phyloP scores from a whole-genome alignment of 179 eudicot genomes.

The Beta lomatogona region DNA sequence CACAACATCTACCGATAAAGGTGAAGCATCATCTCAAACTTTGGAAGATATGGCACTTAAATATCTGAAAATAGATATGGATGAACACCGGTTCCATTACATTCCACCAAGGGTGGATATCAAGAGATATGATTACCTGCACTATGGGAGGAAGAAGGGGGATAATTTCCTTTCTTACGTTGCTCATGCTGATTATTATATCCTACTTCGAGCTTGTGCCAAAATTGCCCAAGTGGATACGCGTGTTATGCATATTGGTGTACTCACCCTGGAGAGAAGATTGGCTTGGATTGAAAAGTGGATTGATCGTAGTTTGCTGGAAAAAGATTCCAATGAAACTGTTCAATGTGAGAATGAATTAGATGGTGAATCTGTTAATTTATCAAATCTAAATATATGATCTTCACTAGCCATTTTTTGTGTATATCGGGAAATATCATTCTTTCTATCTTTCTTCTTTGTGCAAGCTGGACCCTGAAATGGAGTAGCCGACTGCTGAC shows the following conservation, averaged over 20 bases:
- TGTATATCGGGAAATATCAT: not conserved
- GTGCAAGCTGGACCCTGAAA: no score
- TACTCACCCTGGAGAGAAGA: conserved; percentile 69
- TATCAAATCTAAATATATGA: conserved; percentile 33
- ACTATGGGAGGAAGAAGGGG: conserved; percentile 57
- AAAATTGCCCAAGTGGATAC: conserved; percentile 65
- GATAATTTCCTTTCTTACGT: conserved; percentile 54
- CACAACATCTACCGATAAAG: not conserved
- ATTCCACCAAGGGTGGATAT: conserved; percentile 69
- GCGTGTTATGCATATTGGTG: conserved; percentile 59
- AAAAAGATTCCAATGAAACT: conserved; percentile 22
- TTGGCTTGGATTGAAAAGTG: conserved; percentile 72
- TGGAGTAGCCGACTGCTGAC: no score
- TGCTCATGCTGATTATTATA: conserved; percentile 88
- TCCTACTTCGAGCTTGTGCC: conserved; percentile 79
- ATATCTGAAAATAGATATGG: conserved; percentile 67
- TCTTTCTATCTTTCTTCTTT: not conserved
- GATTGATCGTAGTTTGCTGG: conserved; percentile 45
- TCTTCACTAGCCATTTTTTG: not conserved
- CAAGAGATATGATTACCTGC: conserved; percentile 56
- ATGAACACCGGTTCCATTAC: conserved; percentile 66
- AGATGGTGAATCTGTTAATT: conserved; percentile 24
- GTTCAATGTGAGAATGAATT: conserved; percentile 18
- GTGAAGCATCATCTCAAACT: conserved; percentile 17
- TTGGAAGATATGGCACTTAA: conserved; percentile 43